Evolutionary conservation across 768 basidiomycete species (phyloP), one percentile per base, ranked within the genome.

Genomic region (Cyclocybe aegerita): DNA sequence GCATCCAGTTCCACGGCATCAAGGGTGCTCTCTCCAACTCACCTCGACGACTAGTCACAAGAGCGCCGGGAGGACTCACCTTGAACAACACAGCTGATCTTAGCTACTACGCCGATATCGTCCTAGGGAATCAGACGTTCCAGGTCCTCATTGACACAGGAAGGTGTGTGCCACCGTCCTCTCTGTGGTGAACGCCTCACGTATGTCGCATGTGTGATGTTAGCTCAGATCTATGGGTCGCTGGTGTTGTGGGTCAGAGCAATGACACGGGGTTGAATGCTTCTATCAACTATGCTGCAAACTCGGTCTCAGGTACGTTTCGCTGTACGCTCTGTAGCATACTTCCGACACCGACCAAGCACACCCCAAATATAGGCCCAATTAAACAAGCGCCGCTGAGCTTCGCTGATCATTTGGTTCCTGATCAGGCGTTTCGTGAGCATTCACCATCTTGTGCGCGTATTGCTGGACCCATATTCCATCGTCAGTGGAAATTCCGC

Each of bases 171-270:
- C 11, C 48, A 17, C 9, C 33, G 37, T 4, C 14, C 14, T 40
- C 47, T 48, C 14, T 15, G 17, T 8, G 11, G 31, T 23, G 4
- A 9, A 23, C 12, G 7, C 31, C 17, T 9, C 32, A 10, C n/a
- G 30, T 9, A 48, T 41, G 50, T 4, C 35, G 9, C 11, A 23
- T 16, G 39, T 46, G 30, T 33, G 16, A 43, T 40, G 34, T 8
- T 43, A 88, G 85, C 52, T 85, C 85, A 11, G 86, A 88, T 60
- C 64, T 86, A 7, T 86, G 81, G 78, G 76, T 86, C 4, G 74
- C 77, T 8, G 72, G 74, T 30, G 50, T 50, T 45, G 74, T 83
- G 6, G 65, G 68, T 9, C 62, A 62, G 34, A 74, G 73, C 32
- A 68, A 56, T 12, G 56, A 65, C 17, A 73, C 78, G 34, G 74